Conservation (phyloP, 73 alveolate species). For the Tetrahymena thermophila region DNA sequence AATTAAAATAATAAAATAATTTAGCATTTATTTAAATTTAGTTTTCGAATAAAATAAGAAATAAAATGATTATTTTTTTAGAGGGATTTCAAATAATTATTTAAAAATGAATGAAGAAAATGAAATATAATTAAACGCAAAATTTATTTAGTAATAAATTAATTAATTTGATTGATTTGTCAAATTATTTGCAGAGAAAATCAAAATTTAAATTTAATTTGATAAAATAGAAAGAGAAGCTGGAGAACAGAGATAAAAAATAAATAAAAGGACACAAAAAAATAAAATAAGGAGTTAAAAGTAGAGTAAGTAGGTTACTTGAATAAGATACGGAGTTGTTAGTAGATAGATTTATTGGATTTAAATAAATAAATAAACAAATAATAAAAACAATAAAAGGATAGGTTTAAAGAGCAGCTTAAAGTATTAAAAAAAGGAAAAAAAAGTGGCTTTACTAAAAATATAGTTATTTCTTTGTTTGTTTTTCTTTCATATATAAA, state of each 20-base stretch:
- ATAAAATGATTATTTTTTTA: neutral
- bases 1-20: too few relatives aligned
- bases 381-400: neutral
- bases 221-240: neutral
- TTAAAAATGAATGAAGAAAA: too few relatives aligned
- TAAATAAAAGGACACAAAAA: neutral
- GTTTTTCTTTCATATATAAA: too few relatives aligned
- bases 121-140: neutral
- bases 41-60: too few relatives aligned
- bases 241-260: neutral
- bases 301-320: neutral
- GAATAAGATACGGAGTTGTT: neutral
- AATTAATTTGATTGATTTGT: too few relatives aligned
- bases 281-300: neutral
- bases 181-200: neutral
- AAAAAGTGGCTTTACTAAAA: neutral
- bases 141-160: too few relatives aligned
- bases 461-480: too few relatives aligned
- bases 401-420: neutral
- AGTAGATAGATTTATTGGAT: neutral
- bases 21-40: too few relatives aligned
- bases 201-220: neutral
- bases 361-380: too few relatives aligned
- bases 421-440: neutral
- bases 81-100: too few relatives aligned